These are phyloP conservation scores for Colletotrichum tabaci DNA, from an alignment of 2,329 filamentous ascomycete genomes.

Conservation along the genomic window DNA sequence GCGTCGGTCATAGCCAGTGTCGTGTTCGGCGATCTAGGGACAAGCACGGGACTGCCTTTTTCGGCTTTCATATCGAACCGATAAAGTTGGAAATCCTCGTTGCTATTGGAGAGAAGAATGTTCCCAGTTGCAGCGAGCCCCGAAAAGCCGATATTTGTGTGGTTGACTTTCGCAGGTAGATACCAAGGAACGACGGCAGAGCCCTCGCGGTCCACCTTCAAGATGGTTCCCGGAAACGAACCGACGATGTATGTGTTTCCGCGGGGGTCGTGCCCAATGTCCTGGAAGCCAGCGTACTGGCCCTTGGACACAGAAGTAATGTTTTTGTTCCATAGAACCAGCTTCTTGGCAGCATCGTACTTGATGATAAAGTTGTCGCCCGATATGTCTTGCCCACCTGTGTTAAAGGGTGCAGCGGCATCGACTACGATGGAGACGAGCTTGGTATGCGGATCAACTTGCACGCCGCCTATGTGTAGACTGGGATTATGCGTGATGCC, in stretches of 20 bases:
- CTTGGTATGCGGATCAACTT: slow-evolving; percentile 38
- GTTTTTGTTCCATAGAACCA: slow-evolving; percentile 44
- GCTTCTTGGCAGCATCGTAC: slow-evolving; percentile 42
- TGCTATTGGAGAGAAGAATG: slow-evolving; percentile 40
- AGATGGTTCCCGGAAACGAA: slow-evolving; percentile 43
- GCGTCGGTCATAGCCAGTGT: slow-evolving; percentile 46
- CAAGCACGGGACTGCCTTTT: slow-evolving; percentile 38
- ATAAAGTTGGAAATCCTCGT: slow-evolving; percentile 36
- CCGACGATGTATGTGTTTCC: slow-evolving; percentile 44
- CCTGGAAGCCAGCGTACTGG: slow-evolving; percentile 44
- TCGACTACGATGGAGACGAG: slow-evolving; percentile 42
- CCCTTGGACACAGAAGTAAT: slow-evolving; percentile 41
- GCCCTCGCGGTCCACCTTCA: slow-evolving; percentile 41
- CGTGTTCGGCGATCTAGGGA: slow-evolving; percentile 36
- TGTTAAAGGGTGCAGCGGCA: slow-evolving; percentile 43
- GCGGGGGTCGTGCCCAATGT: slow-evolving; percentile 40
- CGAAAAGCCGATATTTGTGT: slow-evolving; percentile 41
- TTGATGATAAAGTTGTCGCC: slow-evolving; percentile 45
- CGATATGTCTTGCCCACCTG: slow-evolving; percentile 38
- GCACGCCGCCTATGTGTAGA: slow-evolving; percentile 43
- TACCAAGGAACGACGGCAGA: slow-evolving; percentile 41
- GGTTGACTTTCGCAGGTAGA: slow-evolving; percentile 35
- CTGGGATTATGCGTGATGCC: slow-evolving; percentile 39
- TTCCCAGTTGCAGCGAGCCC: slow-evolving; percentile 40
- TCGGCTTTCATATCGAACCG: slow-evolving; percentile 43